phyloP scores from a whole-genome alignment of 1,284 basidiomycete species.

The Trametes polyzona region DNA sequence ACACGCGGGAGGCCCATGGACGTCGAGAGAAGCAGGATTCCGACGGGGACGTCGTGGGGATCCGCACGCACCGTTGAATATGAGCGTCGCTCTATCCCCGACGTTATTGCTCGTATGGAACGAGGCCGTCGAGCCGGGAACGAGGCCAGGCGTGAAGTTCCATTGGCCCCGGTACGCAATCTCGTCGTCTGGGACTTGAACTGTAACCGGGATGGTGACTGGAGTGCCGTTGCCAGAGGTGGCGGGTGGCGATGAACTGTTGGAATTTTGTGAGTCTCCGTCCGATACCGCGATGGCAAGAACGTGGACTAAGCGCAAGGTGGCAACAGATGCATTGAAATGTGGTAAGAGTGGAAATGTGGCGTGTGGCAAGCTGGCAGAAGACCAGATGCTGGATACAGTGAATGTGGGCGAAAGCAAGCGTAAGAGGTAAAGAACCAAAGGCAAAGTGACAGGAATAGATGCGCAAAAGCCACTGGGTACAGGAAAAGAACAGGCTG shows the following conservation, averaged over 20 bases:
- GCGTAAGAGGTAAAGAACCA: not conserved
- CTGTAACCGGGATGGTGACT: slow-evolving; percentile 20
- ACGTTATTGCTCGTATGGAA: slow-evolving; percentile 51
- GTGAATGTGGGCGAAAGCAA: not conserved
- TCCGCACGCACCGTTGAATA: slow-evolving; percentile 51
- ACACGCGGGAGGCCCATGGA: slow-evolving; percentile 2
- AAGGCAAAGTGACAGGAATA: not conserved
- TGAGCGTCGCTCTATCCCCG: slow-evolving; percentile 49
- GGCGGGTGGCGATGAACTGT: slow-evolving; percentile 1
- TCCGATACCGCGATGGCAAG: no score
- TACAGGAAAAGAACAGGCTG: not conserved
- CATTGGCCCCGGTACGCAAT: slow-evolving; percentile 35
- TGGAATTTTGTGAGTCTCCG: not conserved
- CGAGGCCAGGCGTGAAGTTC: slow-evolving; percentile 30
- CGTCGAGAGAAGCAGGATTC: not conserved
- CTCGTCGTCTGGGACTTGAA: slow-evolving; percentile 29
- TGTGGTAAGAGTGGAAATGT: not conserved
- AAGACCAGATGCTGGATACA: no score
- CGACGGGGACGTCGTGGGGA: not conserved
- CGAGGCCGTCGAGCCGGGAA: slow-evolving; percentile 25
- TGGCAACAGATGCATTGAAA: no score
- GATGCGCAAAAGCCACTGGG: not conserved
- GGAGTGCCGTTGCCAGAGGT: slow-evolving; percentile 6
- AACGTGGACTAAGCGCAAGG: not conserved
- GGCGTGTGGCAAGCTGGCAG: no score